Evolutionary conservation across 768 basidiomycete genomes (phyloP).

Genomic region (Gymnopilus junonius): DNA sequence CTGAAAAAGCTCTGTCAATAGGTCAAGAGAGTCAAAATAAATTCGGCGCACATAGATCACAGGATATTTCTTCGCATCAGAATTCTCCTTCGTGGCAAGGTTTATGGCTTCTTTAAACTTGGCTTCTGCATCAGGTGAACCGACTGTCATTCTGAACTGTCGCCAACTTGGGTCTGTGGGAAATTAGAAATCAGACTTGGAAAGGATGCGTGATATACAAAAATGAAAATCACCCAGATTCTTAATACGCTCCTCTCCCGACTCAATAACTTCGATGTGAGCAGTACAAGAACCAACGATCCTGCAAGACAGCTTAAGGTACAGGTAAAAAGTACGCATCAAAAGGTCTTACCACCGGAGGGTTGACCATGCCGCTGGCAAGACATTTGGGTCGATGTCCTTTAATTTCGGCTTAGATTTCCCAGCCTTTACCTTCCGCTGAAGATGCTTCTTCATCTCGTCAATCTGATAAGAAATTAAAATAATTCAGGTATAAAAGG

Average conservation of each 20-base stretch:
- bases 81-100: conserved; percentile 38
- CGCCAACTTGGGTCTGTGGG: conserved; percentile 49
- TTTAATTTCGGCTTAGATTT: conserved; percentile 57
- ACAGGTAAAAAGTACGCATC: neutral
- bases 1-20: conserved; percentile 30
- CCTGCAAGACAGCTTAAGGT: conserved; percentile 38
- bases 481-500: neutral
- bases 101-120: conserved; percentile 55
- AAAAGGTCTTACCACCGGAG: conserved; percentile 55
- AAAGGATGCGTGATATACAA: neutral
- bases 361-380: conserved; percentile 67
- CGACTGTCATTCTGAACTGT: conserved; percentile 75
- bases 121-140: conserved; percentile 73
- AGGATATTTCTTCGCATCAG: conserved; percentile 49
- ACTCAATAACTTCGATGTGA: conserved; percentile 65
- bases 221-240: conserved; percentile 47
- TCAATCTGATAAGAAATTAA: conserved; percentile 39
- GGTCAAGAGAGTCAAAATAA: neutral
- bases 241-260: conserved; percentile 55
- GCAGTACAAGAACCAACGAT: conserved; percentile 77
- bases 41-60: conserved; percentile 44
- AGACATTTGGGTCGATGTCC: conserved; percentile 51
- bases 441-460: conserved; percentile 64
- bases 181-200: neutral
- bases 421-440: conserved; percentile 51